Base-by-base conservation (phyloP, 176 grass and related monocot species). In the Aegilops bicornis region DNA sequence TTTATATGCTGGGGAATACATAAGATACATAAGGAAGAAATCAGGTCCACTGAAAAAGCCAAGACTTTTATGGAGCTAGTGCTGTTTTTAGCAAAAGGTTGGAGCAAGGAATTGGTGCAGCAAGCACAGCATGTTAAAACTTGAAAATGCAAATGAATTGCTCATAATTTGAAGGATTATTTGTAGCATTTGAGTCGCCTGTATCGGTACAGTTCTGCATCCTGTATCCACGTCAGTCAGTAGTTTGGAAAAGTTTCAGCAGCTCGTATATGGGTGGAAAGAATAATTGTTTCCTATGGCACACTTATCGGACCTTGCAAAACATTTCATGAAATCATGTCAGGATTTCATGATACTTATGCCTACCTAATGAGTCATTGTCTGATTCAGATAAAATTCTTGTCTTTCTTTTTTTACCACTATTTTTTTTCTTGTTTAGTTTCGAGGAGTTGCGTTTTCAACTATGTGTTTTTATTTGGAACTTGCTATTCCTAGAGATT, bases 21-120 rank as follows among this genome's bases (percentile, higher is more conserved):
- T 71, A n/a, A 39, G 12, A 20, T 71, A 22, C n/a, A 20, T 36
- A 69, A 19, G 12, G 42, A 40, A 60, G n/a, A 20, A 83, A 60
- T 58, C 19, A 58, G 54, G 52, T 19, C 15, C 15, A 4, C 27
- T 8, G 22, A 29, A 59, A 82, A 58, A 25, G 13, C n/a, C 17
- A 3, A 73, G 11, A 10, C 27, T 73, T 29, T 40, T 19, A 80
- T 80, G 79, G 32, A 22, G 24, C 14, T 58, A 60, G n/a, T 70
- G 65, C 68, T 73, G n/a, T 83, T 59, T 72, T 72, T 83, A 3
- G 48, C 33, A 60, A 72, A 58, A 58, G 54, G 22, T 29, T 60
- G 48, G 70, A 75, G 40, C 72, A 3, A 17, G 7, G 67, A 83
- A 54, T 68, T 30, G 81, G 35, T 36, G n/a, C 48, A 73, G 54